Conservation (phyloP, 805 yeast species). For the Jamesozyma rosinii region DNA sequence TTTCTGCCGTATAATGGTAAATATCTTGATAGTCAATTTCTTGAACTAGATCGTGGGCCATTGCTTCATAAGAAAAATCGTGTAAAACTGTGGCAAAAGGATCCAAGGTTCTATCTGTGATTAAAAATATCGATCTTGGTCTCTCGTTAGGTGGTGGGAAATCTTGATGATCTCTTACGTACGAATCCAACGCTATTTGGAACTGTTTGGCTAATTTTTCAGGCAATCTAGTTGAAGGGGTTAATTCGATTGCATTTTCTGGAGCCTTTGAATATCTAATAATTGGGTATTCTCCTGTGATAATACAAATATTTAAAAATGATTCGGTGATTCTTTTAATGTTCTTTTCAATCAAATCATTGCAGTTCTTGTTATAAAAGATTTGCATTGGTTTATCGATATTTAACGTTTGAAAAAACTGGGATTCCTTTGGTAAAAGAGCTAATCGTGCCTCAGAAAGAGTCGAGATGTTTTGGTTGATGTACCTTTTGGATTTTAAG, state of each 20-base stretch:
- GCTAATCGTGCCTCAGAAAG: conserved; percentile 39
- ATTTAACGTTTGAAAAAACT: conserved; percentile 58
- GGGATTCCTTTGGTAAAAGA: conserved; percentile 57
- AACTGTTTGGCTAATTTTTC: conserved; percentile 63
- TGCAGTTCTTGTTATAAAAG: conserved; percentile 58
- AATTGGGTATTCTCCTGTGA: conserved; percentile 83
- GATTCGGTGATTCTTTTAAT: conserved; percentile 52
- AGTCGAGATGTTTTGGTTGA: conserved; percentile 24
- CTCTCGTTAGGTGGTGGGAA: conserved; percentile 49
- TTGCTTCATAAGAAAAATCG: conserved; percentile 84
- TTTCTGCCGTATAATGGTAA: conserved; percentile 49
- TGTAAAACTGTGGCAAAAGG: conserved; percentile 76
- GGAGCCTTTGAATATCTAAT: conserved; percentile 59
- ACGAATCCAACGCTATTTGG: conserved; percentile 62
- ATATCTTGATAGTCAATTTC: conserved; percentile 35
- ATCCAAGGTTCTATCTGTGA: conserved; percentile 80
- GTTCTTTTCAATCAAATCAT: conserved; percentile 50
- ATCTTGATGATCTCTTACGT: conserved; percentile 58
- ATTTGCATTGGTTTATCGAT: conserved; percentile 55
- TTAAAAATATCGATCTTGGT: conserved; percentile 63
- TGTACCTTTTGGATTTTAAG: conserved; percentile 24
- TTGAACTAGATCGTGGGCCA: conserved; percentile 67
- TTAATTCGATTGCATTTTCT: conserved; percentile 37
- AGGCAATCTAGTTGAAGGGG: conserved; percentile 52
- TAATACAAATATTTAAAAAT: conserved; percentile 60